Conservation (phyloP, 2,329 filamentous ascomycete species). For the Trichoderma harzianum region DNA sequence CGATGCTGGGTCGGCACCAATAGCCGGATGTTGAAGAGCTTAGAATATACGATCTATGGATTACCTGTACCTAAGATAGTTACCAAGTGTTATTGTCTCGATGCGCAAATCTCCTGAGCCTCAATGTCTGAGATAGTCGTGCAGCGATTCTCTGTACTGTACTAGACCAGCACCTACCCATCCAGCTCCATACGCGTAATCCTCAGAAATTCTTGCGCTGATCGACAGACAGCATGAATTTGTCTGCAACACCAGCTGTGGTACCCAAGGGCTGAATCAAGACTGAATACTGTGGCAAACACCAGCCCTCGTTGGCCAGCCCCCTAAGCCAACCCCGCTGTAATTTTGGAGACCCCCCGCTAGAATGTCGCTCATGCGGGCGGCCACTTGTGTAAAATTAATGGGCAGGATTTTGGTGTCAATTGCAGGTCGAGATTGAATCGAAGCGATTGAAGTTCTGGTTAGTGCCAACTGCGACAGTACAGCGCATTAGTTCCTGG, state of each 20-base stretch:
- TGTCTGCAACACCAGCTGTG: not conserved
- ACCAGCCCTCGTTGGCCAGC: not conserved
- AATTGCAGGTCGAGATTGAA: not conserved
- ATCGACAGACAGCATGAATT: conserved; percentile 4
- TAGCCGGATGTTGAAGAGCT: not conserved
- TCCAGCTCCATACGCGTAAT: not conserved
- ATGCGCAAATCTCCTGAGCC: not conserved
- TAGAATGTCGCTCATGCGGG: not conserved
- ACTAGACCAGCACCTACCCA: not conserved
- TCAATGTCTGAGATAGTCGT: not conserved
- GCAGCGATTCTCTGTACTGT: not conserved
- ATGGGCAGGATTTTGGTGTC: not conserved
- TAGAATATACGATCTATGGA: not conserved
- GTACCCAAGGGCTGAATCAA: not conserved
- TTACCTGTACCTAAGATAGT: no score
- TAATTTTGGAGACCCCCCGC: conserved; percentile 10
- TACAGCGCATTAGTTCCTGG: not conserved
- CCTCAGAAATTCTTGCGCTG: not conserved
- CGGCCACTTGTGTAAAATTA: not conserved
- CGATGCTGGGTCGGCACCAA: not conserved
- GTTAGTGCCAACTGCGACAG: not conserved
- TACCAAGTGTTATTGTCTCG: no score
- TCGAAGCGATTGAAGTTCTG: not conserved
- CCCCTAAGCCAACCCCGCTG: conserved; percentile 12
- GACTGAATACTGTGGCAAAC: not conserved